Evolutionary conservation across 1,284 basidiomycete species (phyloP).

Genomic region (Trametes hirsuta): DNA sequence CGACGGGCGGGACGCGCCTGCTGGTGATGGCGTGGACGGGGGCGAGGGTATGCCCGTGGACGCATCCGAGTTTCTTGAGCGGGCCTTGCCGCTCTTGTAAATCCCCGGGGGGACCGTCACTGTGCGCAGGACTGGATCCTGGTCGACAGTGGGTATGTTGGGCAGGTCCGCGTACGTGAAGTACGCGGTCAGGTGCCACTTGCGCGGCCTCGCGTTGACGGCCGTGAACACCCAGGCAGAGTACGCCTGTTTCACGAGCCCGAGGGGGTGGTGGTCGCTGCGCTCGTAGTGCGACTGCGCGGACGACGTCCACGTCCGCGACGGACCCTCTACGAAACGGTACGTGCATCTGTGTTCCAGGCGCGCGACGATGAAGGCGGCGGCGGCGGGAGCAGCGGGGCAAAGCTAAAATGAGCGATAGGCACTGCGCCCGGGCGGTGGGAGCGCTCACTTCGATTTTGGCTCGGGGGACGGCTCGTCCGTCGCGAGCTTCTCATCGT

Average conservation of each 20-base stretch:
- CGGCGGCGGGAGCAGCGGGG: no score
- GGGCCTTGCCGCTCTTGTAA: constrained; percentile 63
- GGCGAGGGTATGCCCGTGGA: constrained; percentile 31
- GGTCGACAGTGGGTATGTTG: constrained; percentile 59
- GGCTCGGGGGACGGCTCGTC: constrained; percentile 42
- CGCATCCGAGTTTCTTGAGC: constrained; percentile 46
- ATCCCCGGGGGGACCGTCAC: constrained; percentile 59
- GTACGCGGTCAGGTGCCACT: constrained; percentile 67
- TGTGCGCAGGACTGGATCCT: constrained; percentile 51
- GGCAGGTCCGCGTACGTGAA: constrained; percentile 65
- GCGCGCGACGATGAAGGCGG: background rate
- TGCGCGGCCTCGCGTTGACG: constrained; percentile 50
- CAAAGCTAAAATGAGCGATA: constrained; percentile 14
- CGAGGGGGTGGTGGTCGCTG: constrained; percentile 52
- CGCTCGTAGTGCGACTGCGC: constrained; percentile 62
- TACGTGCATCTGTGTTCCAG: constrained; percentile 40
- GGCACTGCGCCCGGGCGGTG: constrained; percentile 15
- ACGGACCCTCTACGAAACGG: constrained; percentile 61
- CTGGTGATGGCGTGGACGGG: constrained; percentile 30
- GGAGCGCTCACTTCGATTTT: constrained; percentile 43
- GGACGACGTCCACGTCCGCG: constrained; percentile 53
- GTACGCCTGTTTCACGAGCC: constrained; percentile 66
- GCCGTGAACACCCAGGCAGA: constrained; percentile 59
- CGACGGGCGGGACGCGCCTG: constrained; percentile 20
- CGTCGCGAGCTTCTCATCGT: constrained; percentile 60